Evolutionary conservation across 2,329 filamentous ascomycete species (phyloP), one percentile per base, ranked within the genome.

Genomic region (Penicillium polonicum): DNA sequence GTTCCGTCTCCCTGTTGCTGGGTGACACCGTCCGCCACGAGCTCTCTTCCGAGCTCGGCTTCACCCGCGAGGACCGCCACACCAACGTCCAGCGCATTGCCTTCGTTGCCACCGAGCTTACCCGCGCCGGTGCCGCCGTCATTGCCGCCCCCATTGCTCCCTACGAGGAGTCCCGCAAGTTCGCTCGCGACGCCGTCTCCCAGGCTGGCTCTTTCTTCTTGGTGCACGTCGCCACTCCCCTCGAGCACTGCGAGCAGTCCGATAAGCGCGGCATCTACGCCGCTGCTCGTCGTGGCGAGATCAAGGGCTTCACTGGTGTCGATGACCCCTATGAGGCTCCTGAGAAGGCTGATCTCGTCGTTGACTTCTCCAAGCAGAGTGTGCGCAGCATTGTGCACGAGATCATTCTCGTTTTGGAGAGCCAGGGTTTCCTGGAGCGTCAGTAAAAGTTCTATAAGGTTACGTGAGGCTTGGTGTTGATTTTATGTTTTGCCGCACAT

Each of bases 301-400:
- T 99, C 78, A 94, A 92, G 86, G 92, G 92, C 64, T 99, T 99
- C 84, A 99, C 94, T 8, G 94, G 94, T 70, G 92, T 99, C 57
- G 93, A 97, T 74, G 93, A 97, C 80, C 92, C 94, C 48, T 99
- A 99, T 74, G 94, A 99, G 86, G 73, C 77, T 23, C 94, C 94
- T 10, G 70, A 78, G 65, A 92, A 93, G 79, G 85, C 92, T 33
- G 87, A 97, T 74, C 82, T 99, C 64, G 85, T 86, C 5, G 93
- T 97, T 39, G 89, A 97, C 76, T 76, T 88, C 55, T 88, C 90
- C 79, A 94, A 89, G 84, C 91, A 90, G 78, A 90, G 86, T 65
- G 92, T 97, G 48, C 85, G 94, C 71, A 94, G 90, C 59, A 93
- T 93, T 61, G 94, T 99, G 52, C 94, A 99, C 81, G 90, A 97